These are phyloP conservation scores for Penicillium verrucosum DNA, from an alignment of 2,329 filamentous ascomycete genomes.

Conservation along the genomic window DNA sequence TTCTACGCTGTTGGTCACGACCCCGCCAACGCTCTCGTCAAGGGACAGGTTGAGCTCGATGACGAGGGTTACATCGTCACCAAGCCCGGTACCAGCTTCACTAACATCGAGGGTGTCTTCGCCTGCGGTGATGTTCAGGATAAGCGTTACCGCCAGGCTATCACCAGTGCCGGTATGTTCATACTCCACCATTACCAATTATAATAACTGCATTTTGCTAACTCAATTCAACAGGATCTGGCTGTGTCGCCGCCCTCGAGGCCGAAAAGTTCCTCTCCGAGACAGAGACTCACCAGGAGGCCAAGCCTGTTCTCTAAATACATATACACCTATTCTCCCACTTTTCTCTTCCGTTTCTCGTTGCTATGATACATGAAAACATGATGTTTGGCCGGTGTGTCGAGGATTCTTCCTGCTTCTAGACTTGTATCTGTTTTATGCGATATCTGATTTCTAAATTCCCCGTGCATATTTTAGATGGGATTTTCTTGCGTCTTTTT, in stretches of 20 bases:
- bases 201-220: constrained; percentile 10
- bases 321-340: not conserved
- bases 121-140: constrained; percentile 98
- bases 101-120: constrained; percentile 87
- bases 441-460: constrained; percentile 12
- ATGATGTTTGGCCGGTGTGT: constrained; percentile 1
- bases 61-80: constrained; percentile 89
- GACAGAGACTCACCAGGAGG: constrained; percentile 52
- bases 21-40: constrained; percentile 85
- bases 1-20: constrained; percentile 99
- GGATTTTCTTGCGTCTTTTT: constrained; percentile 5
- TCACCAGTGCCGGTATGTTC: constrained; percentile 86
- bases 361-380: constrained; percentile 9
- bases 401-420: constrained; percentile 6
- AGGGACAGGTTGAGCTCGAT: constrained; percentile 84
- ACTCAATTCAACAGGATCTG: constrained; percentile 61
- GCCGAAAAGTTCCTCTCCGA: constrained; percentile 91
- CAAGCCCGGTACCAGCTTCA: constrained; percentile 80
- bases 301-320: constrained; percentile 53
- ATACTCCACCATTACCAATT: constrained; percentile 38
- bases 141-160: constrained; percentile 95
- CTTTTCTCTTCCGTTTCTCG: not conserved
- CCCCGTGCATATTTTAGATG: constrained; percentile 18
- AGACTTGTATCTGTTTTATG: constrained; percentile 8
- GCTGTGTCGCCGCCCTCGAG: constrained; percentile 92